Evolutionary conservation across 2,329 filamentous ascomycete species (phyloP).

Genomic region (Trichoderma harzianum): DNA sequence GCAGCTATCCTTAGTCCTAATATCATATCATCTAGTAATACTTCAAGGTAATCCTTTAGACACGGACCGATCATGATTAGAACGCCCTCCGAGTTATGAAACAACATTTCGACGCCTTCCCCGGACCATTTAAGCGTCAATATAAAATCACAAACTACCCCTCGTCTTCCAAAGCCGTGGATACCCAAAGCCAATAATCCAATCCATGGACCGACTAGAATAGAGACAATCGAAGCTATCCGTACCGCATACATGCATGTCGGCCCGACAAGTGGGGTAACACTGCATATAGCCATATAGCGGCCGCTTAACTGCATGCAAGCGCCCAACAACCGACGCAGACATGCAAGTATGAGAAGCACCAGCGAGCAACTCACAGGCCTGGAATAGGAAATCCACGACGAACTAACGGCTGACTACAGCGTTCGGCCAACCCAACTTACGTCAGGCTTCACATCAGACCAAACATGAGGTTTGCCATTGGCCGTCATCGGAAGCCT

Average conservation of each 20-base stretch:
- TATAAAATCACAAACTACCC: background rate
- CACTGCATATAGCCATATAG: background rate
- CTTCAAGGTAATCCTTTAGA: background rate
- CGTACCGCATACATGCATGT: background rate
- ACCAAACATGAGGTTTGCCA: background rate
- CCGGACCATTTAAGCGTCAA: background rate
- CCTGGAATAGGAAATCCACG: background rate
- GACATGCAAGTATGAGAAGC: background rate
- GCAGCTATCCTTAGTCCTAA: background rate
- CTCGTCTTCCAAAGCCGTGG: background rate
- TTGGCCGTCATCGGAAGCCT: background rate
- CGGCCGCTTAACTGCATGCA: background rate
- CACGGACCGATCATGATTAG: background rate
- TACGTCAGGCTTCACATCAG: slow-evolving; percentile 11
- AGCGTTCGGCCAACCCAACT: background rate
- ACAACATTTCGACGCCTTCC: background rate
- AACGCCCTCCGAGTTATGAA: background rate
- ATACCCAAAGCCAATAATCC: background rate
- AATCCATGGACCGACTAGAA: background rate
- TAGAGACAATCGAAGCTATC: background rate
- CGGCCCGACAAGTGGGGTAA: background rate
- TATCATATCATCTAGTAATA: background rate
- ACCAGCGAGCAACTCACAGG: background rate
- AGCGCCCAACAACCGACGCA: background rate
- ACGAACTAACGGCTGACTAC: slow-evolving; percentile 6